A percentile compares a stretch with the other conserved stretches of the same genome.
These are phyloP conservation scores for Chlorella sorokiniana DNA, from an alignment of 139 green algal genomes.

Conservation along the genomic window DNA sequence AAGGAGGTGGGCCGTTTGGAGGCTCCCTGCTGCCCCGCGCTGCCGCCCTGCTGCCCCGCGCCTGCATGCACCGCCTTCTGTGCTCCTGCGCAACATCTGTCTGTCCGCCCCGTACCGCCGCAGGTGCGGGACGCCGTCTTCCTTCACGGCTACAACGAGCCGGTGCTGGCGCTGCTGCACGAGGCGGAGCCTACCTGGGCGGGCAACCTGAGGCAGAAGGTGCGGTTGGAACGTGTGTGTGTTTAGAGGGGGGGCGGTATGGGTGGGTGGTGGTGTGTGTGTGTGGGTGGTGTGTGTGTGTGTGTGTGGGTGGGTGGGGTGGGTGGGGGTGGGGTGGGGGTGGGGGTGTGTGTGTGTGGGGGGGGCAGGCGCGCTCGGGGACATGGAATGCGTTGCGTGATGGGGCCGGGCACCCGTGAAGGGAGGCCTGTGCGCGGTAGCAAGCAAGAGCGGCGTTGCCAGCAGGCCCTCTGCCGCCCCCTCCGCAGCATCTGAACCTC, in stretches of 20 bases:
- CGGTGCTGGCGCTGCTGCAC: slow-evolving; percentile 87
- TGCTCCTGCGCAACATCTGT: not conserved
- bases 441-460: no score
- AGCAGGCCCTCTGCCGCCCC: no score
- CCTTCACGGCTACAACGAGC: slow-evolving; percentile 90
- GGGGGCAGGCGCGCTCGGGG: no score
- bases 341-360: not conserved
- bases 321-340: no score
- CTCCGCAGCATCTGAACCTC: no score
- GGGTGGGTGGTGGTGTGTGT: not conserved
- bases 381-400: no score
- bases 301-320: not conserved
- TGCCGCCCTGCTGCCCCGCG: not conserved
- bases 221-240: not conserved
- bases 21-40: no score
- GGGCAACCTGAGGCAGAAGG: slow-evolving; percentile 54
- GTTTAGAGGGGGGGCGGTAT: not conserved
- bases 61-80: slow-evolving; percentile 26
- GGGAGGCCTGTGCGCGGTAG: no score
- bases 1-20: slow-evolving; percentile 44
- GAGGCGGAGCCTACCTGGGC: slow-evolving; percentile 86
- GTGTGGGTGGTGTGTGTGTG: not conserved
- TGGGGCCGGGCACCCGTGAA: no score
- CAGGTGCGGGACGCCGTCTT: slow-evolving; percentile 79
- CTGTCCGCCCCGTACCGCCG: not conserved